Percentiles rank a stretch among this genome's conserved stretches.
Conservation (phyloP, 306 rosid species). For the Malus sylvestris region DNA sequence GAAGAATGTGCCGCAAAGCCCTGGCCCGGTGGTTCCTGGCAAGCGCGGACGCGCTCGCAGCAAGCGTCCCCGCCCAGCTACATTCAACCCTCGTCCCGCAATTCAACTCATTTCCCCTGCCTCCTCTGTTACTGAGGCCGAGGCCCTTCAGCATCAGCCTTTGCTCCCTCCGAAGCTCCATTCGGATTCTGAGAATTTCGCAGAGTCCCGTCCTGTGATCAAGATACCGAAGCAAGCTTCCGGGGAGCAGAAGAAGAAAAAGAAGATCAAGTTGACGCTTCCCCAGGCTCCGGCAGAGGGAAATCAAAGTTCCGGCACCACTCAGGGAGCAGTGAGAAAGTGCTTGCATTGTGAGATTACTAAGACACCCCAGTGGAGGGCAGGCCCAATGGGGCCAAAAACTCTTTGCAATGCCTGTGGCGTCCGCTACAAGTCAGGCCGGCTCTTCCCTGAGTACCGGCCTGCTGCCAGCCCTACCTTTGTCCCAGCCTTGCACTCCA, state of each 20-base stretch:
- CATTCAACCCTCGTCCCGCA: conserved; percentile 70
- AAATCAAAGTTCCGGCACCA: conserved; percentile 21
- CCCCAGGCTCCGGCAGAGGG: conserved; percentile 37
- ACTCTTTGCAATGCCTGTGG: conserved; percentile 97
- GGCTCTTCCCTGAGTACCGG: conserved; percentile 91
- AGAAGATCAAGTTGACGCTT: conserved; percentile 39
- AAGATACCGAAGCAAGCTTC: conserved; percentile 20
- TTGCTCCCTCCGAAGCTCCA: conserved; percentile 25
- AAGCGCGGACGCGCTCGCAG: conserved; percentile 83
- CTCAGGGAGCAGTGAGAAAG: conserved; percentile 64
- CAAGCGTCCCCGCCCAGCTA: conserved; percentile 85
- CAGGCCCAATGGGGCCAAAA: conserved; percentile 96
- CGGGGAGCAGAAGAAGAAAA: conserved; percentile 35
- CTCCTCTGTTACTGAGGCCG: conserved; percentile 58
- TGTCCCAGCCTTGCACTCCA: conserved; percentile 75
- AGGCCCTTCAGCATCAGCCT: conserved; percentile 14
- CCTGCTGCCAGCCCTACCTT: conserved; percentile 97
- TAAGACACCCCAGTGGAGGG: conserved; percentile 98
- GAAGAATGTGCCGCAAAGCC: conserved; percentile 40
- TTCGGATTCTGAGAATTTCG: conserved; percentile 62
- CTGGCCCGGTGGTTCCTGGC: conserved; percentile 33
- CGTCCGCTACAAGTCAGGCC: conserved; percentile 83
- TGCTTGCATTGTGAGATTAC: conserved; percentile 96
- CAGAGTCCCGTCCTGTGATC: conserved; percentile 49
- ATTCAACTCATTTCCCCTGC: conserved; percentile 79